Evolutionary conservation across 164 flowering plant genomes (phyloP).

Genomic region (Vitis rotundifolia): DNA sequence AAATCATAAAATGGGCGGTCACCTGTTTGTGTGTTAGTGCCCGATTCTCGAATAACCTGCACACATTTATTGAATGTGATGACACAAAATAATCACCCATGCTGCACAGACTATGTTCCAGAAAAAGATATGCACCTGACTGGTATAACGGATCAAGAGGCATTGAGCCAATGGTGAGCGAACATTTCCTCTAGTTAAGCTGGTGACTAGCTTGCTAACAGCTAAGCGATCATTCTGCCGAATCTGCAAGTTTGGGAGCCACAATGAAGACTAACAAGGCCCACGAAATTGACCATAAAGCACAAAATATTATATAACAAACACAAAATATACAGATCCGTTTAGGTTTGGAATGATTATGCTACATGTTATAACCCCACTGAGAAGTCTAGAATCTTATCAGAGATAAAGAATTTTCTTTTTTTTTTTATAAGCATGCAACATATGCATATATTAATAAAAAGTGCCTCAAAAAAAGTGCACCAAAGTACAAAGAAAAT

Average conservation of each 20-base stretch:
- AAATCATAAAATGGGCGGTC: constrained; percentile 96
- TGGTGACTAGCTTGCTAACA: constrained; percentile 92
- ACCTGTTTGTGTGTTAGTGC: constrained; percentile 63
- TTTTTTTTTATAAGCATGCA: too few relatives aligned
- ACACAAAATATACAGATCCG: too few relatives aligned
- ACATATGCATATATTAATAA: too few relatives aligned
- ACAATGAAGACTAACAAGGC: not conserved
- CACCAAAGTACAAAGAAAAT: too few relatives aligned
- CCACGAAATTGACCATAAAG: too few relatives aligned
- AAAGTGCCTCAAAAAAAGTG: too few relatives aligned
- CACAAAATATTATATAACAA: too few relatives aligned
- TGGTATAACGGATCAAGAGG: constrained; percentile 87
- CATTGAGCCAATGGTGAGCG: constrained; percentile 99
- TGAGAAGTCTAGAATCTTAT: too few relatives aligned
- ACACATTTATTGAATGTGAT: not conserved
- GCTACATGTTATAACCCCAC: too few relatives aligned
- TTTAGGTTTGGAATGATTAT: too few relatives aligned
- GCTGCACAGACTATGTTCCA: not conserved
- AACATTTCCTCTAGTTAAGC: constrained; percentile 87
- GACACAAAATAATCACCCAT: not conserved
- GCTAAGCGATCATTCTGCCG: constrained; percentile 95
- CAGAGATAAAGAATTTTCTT: too few relatives aligned
- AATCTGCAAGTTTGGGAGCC: constrained; percentile 57
- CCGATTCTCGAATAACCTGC: constrained; percentile 87
- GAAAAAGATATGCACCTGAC: constrained; percentile 58